phyloP scores from a whole-genome alignment of 2,329 filamentous ascomycete genomes.

The Trichothecium sympodiale region DNA sequence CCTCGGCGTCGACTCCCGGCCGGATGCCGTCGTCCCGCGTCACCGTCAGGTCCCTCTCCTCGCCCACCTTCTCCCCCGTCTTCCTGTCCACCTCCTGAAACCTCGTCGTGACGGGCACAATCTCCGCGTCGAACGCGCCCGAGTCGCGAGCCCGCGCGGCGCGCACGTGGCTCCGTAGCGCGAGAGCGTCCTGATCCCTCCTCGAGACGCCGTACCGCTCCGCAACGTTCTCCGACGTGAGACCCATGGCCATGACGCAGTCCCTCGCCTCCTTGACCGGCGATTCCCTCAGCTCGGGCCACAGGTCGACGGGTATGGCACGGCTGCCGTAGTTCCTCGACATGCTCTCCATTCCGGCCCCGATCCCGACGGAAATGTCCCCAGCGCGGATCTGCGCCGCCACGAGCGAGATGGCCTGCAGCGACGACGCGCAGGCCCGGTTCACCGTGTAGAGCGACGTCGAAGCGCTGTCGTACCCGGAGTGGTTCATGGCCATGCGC shows the following conservation, averaged over 20 bases:
- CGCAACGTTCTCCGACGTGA: conserved; percentile 84
- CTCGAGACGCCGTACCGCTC: conserved; percentile 61
- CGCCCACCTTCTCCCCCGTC: conserved; percentile 42
- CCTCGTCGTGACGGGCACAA: conserved; percentile 65
- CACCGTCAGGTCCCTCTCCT: conserved; percentile 53
- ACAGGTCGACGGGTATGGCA: conserved; percentile 76
- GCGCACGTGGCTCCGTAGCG: conserved; percentile 60
- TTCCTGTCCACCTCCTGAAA: conserved; percentile 51
- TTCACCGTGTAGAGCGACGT: conserved; percentile 82
- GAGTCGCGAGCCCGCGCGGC: conserved; percentile 58
- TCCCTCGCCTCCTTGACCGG: conserved; percentile 60
- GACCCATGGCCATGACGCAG: conserved; percentile 89
- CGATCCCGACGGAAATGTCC: conserved; percentile 63
- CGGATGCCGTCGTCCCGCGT: conserved; percentile 76
- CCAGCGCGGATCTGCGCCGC: conserved; percentile 67
- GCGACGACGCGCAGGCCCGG: conserved; percentile 69
- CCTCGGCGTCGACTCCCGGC: conserved; percentile 54
- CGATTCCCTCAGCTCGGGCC: conserved; percentile 59
- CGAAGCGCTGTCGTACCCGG: conserved; percentile 54
- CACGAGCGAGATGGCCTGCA: conserved; percentile 66
- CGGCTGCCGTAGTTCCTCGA: conserved; percentile 76
- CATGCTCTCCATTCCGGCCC: conserved; percentile 94
- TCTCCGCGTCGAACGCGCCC: conserved; percentile 67
- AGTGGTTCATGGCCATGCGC: conserved; percentile 82
- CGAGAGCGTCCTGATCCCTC: conserved; percentile 74